Base-by-base conservation (phyloP, 1,284 basidiomycete species). In the Grifola frondosa region DNA sequence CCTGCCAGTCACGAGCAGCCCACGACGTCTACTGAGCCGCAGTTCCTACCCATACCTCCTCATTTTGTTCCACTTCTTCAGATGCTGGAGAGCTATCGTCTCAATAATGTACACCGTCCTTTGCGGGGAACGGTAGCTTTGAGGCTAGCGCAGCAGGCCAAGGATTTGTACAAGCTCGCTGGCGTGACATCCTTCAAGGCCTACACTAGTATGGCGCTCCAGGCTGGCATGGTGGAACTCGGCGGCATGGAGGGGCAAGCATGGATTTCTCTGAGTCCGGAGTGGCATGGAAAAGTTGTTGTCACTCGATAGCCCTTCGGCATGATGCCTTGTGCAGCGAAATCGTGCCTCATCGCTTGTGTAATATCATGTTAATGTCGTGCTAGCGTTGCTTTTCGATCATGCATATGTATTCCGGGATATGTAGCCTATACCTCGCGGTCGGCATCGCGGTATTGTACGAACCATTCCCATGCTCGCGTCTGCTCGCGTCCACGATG, bases 191-290 rank as follows among this genome's bases (percentile, higher is more conserved):
- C 53, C 30, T 80, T 80, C 53, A 67, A 62, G 35, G 60, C 73
- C 21, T 82, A 78, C 48, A 53, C 63, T 8, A 56, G 57, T 11
- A 46, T 74, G 20, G 80, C 80, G 11, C 66, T 72, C 51, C 54
- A 68, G 37, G 60, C 56, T 6, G 72, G 70, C 3, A 55, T 83
- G 12, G 58, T 83, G 20, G 61, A 64, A n/a, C 61, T 78, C 5
- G 77, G 80, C 12, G 76, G 75, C 4, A 48, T 12, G 22, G 59
- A 61, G 2, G 66, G 59, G 1, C 53, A 59, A 3, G 66, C 69
- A 11, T 81, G 79, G 78, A 75, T 82, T 34, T 54, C 64, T 1
- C 54, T 81, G 30, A 30, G 23, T 17, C 46, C 52, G 4, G 37
- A 25, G 11, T 57, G 50, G 49, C 37, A 49, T 35, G 49, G 42